phyloP scores from a whole-genome alignment of 495 filamentous ascomycete species.

The Aspergillus mulundensis region DNA sequence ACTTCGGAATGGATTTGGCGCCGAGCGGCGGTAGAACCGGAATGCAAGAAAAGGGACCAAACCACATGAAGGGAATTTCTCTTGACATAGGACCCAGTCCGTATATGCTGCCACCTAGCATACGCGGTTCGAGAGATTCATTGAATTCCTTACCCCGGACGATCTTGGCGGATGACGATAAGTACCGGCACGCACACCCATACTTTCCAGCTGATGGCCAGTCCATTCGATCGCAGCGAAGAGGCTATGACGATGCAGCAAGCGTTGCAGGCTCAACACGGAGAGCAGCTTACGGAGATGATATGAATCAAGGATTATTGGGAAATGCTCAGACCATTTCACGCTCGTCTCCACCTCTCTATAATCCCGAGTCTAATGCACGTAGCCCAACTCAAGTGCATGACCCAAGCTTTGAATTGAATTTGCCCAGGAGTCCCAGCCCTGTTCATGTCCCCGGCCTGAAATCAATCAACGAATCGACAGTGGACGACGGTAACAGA shows the following conservation, averaged over 20 bases:
- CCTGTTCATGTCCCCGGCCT: conserved; percentile 17
- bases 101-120: conserved; percentile 80
- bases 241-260: conserved; percentile 56
- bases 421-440: conserved; percentile 20
- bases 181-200: conserved; percentile 69
- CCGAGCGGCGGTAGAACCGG: conserved; percentile 27
- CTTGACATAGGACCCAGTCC: conserved; percentile 66
- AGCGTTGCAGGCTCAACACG: conserved; percentile 54
- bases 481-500: not conserved
- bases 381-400: conserved; percentile 15
- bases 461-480: conserved; percentile 10
- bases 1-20: conserved; percentile 73
- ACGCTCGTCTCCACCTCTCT: conserved; percentile 53
- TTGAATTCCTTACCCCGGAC: conserved; percentile 77
- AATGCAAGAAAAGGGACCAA: conserved; percentile 44
- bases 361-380: conserved; percentile 18
- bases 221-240: conserved; percentile 52
- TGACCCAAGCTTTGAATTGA: conserved; percentile 20
- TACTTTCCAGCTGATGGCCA: conserved; percentile 55
- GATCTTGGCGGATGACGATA: conserved; percentile 68
- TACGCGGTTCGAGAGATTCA: conserved; percentile 78
- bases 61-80: conserved; percentile 68
- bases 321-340: conserved; percentile 63
- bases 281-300: conserved; percentile 42
- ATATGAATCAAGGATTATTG: conserved; percentile 58